Conservation (phyloP, 768 basidiomycete genomes). For the Astraeus odoratus region DNA sequence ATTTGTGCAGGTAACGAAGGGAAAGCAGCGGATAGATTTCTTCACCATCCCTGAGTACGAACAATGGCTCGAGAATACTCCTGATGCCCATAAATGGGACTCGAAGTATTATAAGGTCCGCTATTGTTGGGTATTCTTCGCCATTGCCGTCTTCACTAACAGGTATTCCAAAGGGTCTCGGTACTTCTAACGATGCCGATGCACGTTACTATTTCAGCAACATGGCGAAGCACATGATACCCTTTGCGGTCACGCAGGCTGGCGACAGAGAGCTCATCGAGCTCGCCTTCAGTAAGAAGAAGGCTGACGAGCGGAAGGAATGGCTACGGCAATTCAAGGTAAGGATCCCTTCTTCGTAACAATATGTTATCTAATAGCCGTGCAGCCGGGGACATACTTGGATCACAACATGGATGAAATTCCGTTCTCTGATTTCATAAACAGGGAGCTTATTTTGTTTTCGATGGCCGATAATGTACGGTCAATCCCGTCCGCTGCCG, state of each 20-base stretch:
- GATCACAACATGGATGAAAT: slow-evolving; percentile 86
- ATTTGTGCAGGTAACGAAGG: slow-evolving; percentile 61
- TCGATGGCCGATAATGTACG: slow-evolving; percentile 99
- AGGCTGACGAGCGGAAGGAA: slow-evolving; percentile 96
- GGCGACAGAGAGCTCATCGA: slow-evolving; percentile 90
- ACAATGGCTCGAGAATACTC: slow-evolving; percentile 78
- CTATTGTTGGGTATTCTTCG: neutral
- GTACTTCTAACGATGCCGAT: slow-evolving; percentile 85
- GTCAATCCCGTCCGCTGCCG: slow-evolving; percentile 90
- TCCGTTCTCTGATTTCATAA: slow-evolving; percentile 91
- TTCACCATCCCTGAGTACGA: slow-evolving; percentile 98
- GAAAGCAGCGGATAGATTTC: slow-evolving; percentile 74
- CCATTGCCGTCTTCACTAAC: slow-evolving; percentile 1
- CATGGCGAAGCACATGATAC: slow-evolving; percentile 92
- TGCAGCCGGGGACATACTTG: slow-evolving; percentile 86
- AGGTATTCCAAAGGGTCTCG: slow-evolving; percentile 68
- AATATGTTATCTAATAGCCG: neutral
- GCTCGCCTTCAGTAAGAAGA: slow-evolving; percentile 99
- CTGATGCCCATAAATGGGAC: slow-evolving; percentile 74
- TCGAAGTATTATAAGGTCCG: slow-evolving; percentile 96
- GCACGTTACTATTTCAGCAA: slow-evolving; percentile 89
- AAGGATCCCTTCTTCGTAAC: slow-evolving; percentile 3
- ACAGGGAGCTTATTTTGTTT: slow-evolving; percentile 95
- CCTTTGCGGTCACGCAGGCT: slow-evolving; percentile 73
- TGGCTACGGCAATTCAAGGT: slow-evolving; percentile 94